phyloP scores from a whole-genome alignment of 2,329 filamentous ascomycete species.

The Davidsoniella eucalypti region DNA sequence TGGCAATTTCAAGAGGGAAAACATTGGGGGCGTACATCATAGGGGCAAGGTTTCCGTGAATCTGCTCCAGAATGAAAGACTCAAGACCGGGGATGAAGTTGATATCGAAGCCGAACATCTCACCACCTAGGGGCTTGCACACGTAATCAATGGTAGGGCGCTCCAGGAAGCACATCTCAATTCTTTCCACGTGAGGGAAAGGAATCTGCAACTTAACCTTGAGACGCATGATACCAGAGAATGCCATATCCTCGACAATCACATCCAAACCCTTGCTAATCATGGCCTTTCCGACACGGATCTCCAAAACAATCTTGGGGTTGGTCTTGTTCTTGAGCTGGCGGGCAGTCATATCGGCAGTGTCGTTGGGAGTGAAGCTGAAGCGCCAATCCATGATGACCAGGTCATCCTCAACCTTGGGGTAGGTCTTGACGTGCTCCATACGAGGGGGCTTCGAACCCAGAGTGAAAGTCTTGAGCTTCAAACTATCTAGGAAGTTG shows the following conservation, averaged over 20 bases:
- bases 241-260: conserved; percentile 96
- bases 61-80: conserved; percentile 85
- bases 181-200: conserved; percentile 85
- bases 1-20: conserved; percentile 95
- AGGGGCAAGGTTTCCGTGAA: conserved; percentile 79
- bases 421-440: conserved; percentile 97
- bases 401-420: conserved; percentile 84
- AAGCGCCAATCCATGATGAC: conserved; percentile 99
- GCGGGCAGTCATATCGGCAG: conserved; percentile 71
- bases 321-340: conserved; percentile 94
- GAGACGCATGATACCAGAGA: conserved; percentile 85
- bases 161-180: conserved; percentile 90
- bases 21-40: conserved; percentile 99
- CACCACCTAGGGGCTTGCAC: conserved; percentile 91
- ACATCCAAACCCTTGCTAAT: conserved; percentile 94
- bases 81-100: conserved; percentile 96
- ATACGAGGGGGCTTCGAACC: conserved; percentile 89
- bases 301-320: conserved; percentile 88
- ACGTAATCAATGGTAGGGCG: conserved; percentile 87
- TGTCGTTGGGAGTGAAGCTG: conserved; percentile 95
- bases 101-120: conserved; percentile 93
- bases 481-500: conserved; percentile 80
- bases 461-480: conserved; percentile 83
- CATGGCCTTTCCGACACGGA: conserved; percentile 87
- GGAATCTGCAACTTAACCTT: conserved; percentile 95